A percentile compares a stretch with the other conserved stretches of the same genome.
These are phyloP conservation scores for Nitzschia palea DNA, from an alignment of 108 stramenopile species.

Conservation along the genomic window DNA sequence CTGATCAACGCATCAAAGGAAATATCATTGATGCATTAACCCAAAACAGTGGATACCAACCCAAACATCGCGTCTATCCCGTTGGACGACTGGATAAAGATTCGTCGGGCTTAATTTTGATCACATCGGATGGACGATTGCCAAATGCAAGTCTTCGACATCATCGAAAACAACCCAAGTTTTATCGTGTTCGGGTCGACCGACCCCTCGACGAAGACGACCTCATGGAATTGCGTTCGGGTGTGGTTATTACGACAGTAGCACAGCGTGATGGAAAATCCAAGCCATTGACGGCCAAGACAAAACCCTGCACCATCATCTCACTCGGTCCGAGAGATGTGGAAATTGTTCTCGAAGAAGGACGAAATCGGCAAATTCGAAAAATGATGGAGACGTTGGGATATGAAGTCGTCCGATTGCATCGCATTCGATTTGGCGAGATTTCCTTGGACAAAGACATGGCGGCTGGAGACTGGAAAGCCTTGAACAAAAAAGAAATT, in stretches of 20 bases:
- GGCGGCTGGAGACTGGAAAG: conserved; percentile 65
- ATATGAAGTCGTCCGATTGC: conserved; percentile 54
- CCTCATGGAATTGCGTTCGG: conserved; percentile 42
- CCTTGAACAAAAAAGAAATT: conserved; percentile 51
- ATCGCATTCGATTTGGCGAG: conserved; percentile 53
- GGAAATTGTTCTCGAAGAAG: conserved; percentile 71
- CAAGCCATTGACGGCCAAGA: conserved; percentile 62
- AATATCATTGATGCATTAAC: conserved; percentile 64
- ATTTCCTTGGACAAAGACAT: conserved; percentile 37
- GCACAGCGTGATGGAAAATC: conserved; percentile 53
- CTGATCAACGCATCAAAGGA: conserved; percentile 48
- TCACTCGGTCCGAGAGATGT: conserved; percentile 14
- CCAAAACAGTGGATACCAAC: conserved; percentile 32
- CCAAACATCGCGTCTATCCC: conserved; percentile 67
- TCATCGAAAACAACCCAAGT: conserved; percentile 56
- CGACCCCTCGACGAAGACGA: conserved; percentile 36
- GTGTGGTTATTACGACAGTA: conserved; percentile 61
- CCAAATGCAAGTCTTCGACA: conserved; percentile 64
- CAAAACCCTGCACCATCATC: conserved; percentile 47
- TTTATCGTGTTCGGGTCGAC: conserved; percentile 60
- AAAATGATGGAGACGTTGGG: conserved; percentile 79
- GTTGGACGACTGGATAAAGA: conserved; percentile 85
- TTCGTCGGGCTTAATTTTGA: conserved; percentile 63
- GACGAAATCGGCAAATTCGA: conserved; percentile 82
- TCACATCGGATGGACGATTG: conserved; percentile 77